Evolutionary conservation across 2,329 filamentous ascomycete species (phyloP).

Genomic region (Pestalotiopsis sp.): DNA sequence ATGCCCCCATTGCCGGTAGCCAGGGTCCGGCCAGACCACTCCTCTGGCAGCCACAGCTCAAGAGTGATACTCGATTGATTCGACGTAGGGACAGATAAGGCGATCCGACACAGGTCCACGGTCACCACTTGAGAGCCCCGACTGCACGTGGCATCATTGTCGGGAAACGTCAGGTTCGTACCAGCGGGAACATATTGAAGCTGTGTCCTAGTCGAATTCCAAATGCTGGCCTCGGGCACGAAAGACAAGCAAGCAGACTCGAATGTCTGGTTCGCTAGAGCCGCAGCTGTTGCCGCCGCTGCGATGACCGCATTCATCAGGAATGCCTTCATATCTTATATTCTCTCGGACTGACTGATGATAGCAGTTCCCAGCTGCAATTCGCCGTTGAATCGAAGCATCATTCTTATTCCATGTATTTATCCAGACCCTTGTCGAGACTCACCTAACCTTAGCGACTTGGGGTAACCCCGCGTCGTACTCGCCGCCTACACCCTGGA

Average conservation of each 20-base stretch:
- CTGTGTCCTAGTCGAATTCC: constrained; percentile 16
- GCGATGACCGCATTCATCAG: neutral
- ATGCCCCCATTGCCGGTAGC: constrained; percentile 50
- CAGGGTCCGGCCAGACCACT: constrained; percentile 46
- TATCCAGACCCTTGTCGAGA: too few relatives aligned
- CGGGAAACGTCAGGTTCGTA: constrained; percentile 18
- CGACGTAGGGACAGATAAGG: constrained; percentile 26
- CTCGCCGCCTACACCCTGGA: neutral
- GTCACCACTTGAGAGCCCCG: constrained; percentile 15
- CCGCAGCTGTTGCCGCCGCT: neutral
- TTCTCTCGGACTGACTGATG: too few relatives aligned
- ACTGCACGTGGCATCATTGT: constrained; percentile 21
- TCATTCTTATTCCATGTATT: too few relatives aligned
- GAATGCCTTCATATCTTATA: neutral
- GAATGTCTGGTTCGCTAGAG: constrained; percentile 8
- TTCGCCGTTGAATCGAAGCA: too few relatives aligned
- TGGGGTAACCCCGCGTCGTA: too few relatives aligned
- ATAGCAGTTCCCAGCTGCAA: too few relatives aligned
- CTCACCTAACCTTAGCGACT: too few relatives aligned
- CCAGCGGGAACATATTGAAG: constrained; percentile 20
- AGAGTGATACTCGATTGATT: constrained; percentile 42
- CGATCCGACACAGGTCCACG: constrained; percentile 29
- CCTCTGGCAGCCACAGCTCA: constrained; percentile 46
- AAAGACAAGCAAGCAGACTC: constrained; percentile 17
- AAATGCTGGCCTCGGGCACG: constrained; percentile 9